These are phyloP conservation scores for Pulveroboletus sp. DNA, from an alignment of 768 basidiomycete species.

Conservation along the genomic window DNA sequence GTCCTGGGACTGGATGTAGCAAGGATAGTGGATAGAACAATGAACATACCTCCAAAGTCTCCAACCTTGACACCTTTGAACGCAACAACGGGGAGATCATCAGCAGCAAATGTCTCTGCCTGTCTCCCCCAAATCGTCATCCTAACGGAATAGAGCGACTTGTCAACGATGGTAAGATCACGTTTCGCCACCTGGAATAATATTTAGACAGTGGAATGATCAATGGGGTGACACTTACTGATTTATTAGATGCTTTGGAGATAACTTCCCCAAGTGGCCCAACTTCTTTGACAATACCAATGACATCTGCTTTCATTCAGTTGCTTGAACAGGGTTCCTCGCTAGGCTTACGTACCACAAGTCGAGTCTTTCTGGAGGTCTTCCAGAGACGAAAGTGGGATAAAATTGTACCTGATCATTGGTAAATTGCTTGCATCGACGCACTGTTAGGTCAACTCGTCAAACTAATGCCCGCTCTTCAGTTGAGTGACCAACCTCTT, in stretches of 20 bases:
- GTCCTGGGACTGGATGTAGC: constrained; percentile 42
- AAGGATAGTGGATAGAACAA: not conserved
- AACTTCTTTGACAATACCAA: constrained; percentile 80
- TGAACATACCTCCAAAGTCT: constrained; percentile 71
- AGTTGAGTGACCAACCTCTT: constrained; percentile 53
- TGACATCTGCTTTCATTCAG: constrained; percentile 57
- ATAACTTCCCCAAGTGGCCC: constrained; percentile 64
- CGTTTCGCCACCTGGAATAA: constrained; percentile 71
- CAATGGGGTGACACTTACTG: constrained; percentile 34
- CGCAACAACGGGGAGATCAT: constrained; percentile 70
- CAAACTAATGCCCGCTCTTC: not conserved
- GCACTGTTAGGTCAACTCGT: constrained; percentile 49
- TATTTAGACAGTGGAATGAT: constrained; percentile 1
- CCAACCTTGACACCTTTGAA: constrained; percentile 93
- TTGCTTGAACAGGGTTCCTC: not conserved
- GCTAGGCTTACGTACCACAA: constrained; percentile 53
- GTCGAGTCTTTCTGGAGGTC: constrained; percentile 71
- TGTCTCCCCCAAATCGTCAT: constrained; percentile 96
- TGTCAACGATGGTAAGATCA: constrained; percentile 85
- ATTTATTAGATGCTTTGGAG: constrained; percentile 63
- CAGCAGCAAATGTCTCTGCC: constrained; percentile 71
- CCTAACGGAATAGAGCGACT: constrained; percentile 68
- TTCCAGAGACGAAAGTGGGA: constrained; percentile 57
- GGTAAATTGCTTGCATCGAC: constrained; percentile 74
- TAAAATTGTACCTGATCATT: constrained; percentile 79